Evolutionary conservation across 352 stramenopile species (phyloP).

Genomic region (Globisporangium cylindrosporum): DNA sequence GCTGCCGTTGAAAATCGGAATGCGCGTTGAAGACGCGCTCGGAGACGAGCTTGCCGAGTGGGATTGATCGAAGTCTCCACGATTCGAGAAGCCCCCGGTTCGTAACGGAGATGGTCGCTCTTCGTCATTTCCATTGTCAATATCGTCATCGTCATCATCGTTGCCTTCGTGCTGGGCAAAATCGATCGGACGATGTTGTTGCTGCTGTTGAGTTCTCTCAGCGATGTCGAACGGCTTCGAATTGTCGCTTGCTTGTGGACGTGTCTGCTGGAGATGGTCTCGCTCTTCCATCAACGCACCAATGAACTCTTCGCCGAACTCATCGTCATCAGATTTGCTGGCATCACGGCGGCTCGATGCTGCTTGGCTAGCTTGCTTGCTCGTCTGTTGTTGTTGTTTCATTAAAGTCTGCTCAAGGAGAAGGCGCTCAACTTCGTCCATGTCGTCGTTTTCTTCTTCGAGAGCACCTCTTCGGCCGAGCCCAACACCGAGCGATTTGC

Average conservation of each 20-base stretch:
- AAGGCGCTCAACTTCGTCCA: conserved; percentile 9
- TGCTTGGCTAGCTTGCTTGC: not conserved
- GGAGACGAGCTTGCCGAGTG: conserved; percentile 5
- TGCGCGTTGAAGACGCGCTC: conserved; percentile 16
- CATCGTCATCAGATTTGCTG: conserved; percentile 12
- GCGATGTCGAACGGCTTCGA: not conserved
- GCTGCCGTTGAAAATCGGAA: conserved; percentile 23
- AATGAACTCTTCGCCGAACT: conserved; percentile 22
- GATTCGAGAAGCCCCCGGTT: not conserved
- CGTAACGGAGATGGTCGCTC: not conserved
- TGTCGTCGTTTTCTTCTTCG: conserved; percentile 19
- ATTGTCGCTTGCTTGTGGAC: not conserved
- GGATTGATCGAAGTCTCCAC: not conserved
- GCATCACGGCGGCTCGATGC: not conserved
- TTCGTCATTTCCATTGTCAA: conserved; percentile 10
- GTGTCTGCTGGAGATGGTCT: not conserved
- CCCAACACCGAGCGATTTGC: not conserved
- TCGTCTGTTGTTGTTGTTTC: conserved; percentile 9
- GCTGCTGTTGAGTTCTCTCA: not conserved
- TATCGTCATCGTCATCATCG: conserved; percentile 18
- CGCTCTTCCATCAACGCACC: conserved; percentile 2
- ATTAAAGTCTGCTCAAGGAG: conserved; percentile 14
- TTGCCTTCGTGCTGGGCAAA: conserved; percentile 1
- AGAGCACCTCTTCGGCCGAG: not conserved
- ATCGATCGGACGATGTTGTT: not conserved